Conservation (phyloP, 2,329 filamentous ascomycete genomes). For the Colletotrichum tropicicola region DNA sequence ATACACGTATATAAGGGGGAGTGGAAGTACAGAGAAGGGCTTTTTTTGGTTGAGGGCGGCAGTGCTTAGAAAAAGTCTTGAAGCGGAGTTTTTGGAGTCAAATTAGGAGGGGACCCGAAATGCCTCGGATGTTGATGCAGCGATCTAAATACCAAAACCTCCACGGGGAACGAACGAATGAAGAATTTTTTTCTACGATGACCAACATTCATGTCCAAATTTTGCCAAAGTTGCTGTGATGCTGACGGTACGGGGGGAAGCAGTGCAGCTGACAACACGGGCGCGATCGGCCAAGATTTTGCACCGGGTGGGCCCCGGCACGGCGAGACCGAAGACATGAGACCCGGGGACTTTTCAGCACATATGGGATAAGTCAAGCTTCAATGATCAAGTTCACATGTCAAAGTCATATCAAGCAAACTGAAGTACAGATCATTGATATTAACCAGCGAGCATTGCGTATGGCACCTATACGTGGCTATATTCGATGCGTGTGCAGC, state of each 20-base stretch:
- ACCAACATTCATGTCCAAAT: neutral
- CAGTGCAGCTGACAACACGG: too few relatives aligned
- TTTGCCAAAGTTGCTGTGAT: neutral
- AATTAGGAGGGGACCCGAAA: neutral
- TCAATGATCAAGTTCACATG: neutral
- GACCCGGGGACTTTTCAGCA: neutral
- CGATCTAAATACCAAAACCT: slow-evolving; percentile 26
- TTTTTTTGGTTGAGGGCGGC: slow-evolving; percentile 2
- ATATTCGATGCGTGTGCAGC: neutral
- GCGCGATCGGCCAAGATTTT: neutral
- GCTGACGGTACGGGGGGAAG: neutral
- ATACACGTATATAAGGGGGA: neutral
- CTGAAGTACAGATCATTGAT: neutral
- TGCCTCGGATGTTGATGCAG: slow-evolving; percentile 19
- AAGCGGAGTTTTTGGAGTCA: slow-evolving; percentile 28
- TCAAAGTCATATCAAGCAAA: neutral
- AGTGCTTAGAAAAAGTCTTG: slow-evolving; percentile 19
- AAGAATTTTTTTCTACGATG: neutral
- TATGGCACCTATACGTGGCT: neutral
- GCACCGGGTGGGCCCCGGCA: neutral
- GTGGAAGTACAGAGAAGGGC: neutral
- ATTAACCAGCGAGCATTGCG: too few relatives aligned
- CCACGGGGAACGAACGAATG: neutral
- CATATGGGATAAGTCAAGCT: neutral
- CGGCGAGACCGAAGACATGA: neutral